Percentiles rank a stretch among this genome's conserved stretches.
Evolutionary conservation across 2,329 filamentous ascomycete genomes (phyloP).

Genomic region (Sclerotinia subarctica): DNA sequence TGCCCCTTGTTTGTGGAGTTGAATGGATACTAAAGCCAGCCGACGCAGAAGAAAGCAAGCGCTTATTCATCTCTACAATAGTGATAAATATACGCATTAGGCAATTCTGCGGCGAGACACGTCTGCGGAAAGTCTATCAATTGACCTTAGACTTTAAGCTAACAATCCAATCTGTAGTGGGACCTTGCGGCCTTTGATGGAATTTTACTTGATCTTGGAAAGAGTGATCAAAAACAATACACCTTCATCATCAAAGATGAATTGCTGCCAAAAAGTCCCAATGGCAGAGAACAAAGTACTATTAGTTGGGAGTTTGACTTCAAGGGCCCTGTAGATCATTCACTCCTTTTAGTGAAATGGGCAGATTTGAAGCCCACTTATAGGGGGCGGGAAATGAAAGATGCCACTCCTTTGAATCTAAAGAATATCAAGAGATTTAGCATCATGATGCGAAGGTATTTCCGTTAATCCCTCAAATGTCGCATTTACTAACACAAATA

Average conservation of each 20-base stretch:
- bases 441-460: conserved; percentile 78
- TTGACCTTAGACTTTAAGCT: not conserved
- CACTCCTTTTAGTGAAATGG: conserved; percentile 59
- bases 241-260: conserved; percentile 73
- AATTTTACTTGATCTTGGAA: conserved; percentile 51
- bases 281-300: conserved; percentile 68
- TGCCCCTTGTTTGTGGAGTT: not conserved
- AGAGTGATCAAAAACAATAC: conserved; percentile 64
- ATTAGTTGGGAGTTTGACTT: conserved; percentile 76
- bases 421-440: conserved; percentile 62
- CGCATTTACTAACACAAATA: conserved; percentile 32
- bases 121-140: not conserved
- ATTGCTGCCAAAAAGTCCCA: conserved; percentile 53
- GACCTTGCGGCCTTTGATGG: conserved; percentile 63
- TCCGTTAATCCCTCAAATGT: conserved; percentile 14
- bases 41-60: not conserved
- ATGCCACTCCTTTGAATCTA: conserved; percentile 58
- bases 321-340: conserved; percentile 37
- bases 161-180: conserved; percentile 45
- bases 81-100: not conserved
- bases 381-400: conserved; percentile 61
- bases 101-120: not conserved
- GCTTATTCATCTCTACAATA: not conserved
- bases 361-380: conserved; percentile 67
- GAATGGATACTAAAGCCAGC: not conserved